These are phyloP conservation scores for Fusarium guadeloupense DNA, from an alignment of 2,329 filamentous ascomycete species.

Conservation along the genomic window DNA sequence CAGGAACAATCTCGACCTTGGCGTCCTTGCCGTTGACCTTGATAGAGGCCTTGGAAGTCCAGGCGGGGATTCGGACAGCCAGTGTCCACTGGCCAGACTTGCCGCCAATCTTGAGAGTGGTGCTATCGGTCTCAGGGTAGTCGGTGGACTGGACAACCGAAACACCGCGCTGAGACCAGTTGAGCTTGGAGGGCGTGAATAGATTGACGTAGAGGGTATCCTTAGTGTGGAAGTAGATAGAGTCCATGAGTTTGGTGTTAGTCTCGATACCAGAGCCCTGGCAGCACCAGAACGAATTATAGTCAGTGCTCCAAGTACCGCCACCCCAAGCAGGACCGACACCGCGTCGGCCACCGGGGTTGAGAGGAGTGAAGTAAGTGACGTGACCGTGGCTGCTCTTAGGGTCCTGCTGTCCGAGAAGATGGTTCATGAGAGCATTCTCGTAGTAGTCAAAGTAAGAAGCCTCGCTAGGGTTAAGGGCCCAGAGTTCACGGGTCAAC, in stretches of 20 bases:
- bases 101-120: constrained; percentile 51
- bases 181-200: constrained; percentile 57
- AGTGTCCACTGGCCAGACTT: constrained; percentile 48
- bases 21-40: constrained; percentile 52
- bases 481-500: constrained; percentile 61
- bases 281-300: constrained; percentile 64
- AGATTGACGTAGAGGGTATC: constrained; percentile 59
- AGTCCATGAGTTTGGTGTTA: constrained; percentile 63
- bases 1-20: constrained; percentile 42
- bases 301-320: constrained; percentile 64
- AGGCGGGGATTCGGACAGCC: constrained; percentile 58
- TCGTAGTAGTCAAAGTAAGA: constrained; percentile 65
- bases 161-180: constrained; percentile 54
- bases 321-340: constrained; percentile 63
- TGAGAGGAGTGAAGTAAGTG: constrained; percentile 63
- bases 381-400: constrained; percentile 57
- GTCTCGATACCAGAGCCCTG: constrained; percentile 62
- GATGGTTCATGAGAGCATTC: constrained; percentile 59
- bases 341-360: constrained; percentile 57
- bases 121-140: constrained; percentile 54
- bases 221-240: constrained; percentile 59
- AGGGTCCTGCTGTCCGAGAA: constrained; percentile 60
- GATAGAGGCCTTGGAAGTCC: constrained; percentile 53
- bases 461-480: constrained; percentile 50
- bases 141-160: constrained; percentile 55